Evolutionary conservation across 108 stramenopile species (phyloP).

Genomic region (Cyclotella distinguenda): DNA sequence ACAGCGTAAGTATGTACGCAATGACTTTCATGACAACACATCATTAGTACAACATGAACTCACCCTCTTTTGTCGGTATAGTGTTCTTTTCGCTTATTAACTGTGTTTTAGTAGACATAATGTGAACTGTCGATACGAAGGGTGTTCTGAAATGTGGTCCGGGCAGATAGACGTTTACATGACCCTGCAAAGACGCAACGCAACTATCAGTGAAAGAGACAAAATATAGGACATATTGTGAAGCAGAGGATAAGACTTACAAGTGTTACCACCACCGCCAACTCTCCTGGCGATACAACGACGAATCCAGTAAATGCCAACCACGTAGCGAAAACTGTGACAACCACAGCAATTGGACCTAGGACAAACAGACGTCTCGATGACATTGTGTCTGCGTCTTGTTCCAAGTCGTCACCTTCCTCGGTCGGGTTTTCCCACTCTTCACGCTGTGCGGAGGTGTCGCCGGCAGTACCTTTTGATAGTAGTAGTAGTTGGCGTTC

Average conservation of each 20-base stretch:
- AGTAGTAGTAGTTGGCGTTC: constrained; percentile 10
- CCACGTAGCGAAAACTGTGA: constrained; percentile 2
- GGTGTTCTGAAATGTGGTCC: constrained; percentile 43
- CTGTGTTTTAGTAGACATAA: constrained; percentile 46
- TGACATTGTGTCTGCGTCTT: not conserved
- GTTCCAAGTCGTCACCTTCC: constrained; percentile 1
- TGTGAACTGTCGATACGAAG: constrained; percentile 31
- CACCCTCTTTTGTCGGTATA: constrained; percentile 47
- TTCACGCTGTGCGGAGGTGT: not conserved
- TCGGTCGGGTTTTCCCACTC: not conserved
- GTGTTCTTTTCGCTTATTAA: constrained; percentile 40
- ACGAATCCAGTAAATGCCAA: constrained; percentile 26
- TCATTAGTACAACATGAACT: not conserved
- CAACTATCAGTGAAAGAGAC: not conserved
- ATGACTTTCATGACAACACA: not conserved
- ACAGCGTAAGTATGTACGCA: too few species aligned
- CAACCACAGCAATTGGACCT: constrained; percentile 1
- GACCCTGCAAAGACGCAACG: constrained; percentile 5
- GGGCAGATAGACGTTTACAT: constrained; percentile 28
- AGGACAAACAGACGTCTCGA: not conserved
- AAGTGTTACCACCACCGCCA: constrained; percentile 19
- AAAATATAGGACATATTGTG: not conserved
- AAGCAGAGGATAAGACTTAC: constrained; percentile 1
- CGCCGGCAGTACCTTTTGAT: not conserved
- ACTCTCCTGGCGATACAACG: constrained; percentile 21